These are phyloP conservation scores for Tuber calosporum DNA, from an alignment of 495 filamentous ascomycete genomes.

Conservation along the genomic window DNA sequence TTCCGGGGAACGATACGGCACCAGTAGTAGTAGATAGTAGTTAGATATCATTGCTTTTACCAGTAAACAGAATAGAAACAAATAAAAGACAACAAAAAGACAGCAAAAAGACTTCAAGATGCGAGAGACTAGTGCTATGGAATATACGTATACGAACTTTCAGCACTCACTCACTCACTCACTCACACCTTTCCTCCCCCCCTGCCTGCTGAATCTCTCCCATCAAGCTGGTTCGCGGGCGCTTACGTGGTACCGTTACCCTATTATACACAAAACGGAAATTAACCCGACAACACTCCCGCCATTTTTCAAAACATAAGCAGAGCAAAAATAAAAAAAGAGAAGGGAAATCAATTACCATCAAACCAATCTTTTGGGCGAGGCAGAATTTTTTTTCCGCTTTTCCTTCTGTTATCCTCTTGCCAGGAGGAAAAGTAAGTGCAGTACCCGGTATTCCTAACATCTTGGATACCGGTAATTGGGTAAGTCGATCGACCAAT, in stretches of 20 bases:
- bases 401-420: background rate
- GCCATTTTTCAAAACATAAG: background rate
- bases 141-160: background rate
- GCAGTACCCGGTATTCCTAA: background rate
- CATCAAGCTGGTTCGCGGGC: background rate
- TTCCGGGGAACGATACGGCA: background rate
- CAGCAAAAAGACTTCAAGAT: background rate
- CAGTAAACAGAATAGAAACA: background rate
- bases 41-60: background rate
- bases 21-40: background rate
- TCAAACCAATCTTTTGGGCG: background rate
- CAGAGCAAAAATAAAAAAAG: background rate
- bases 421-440: no score
- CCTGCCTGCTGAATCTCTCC: background rate
- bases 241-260: background rate
- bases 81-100: background rate
- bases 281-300: background rate
- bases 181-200: background rate
- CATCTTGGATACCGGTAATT: background rate
- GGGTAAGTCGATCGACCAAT: background rate
- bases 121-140: background rate
- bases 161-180: background rate
- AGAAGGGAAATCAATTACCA: background rate
- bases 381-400: background rate
- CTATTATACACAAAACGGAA: background rate